These are phyloP conservation scores for Chondrostereum purpureum DNA, from an alignment of 1,284 basidiomycete genomes.

Conservation along the genomic window DNA sequence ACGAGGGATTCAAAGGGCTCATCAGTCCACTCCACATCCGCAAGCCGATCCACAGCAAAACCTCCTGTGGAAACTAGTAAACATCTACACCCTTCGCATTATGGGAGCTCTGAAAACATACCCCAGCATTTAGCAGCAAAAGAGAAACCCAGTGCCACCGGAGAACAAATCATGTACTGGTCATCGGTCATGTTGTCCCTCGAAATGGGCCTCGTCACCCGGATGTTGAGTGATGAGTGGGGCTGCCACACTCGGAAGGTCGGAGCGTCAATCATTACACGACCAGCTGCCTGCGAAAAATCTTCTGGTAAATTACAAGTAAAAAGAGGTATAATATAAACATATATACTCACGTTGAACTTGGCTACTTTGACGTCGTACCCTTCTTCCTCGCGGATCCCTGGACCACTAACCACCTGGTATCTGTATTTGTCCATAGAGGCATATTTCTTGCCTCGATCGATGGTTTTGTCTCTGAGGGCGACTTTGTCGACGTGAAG, in stretches of 20 bases:
- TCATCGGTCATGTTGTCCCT: constrained; percentile 18
- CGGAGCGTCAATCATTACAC: constrained; percentile 24
- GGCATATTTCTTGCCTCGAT: constrained; percentile 16
- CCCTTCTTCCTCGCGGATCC: constrained; percentile 1
- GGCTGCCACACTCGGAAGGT: constrained; percentile 20
- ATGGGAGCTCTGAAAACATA: constrained; percentile 14
- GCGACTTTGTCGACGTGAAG: constrained; percentile 14
- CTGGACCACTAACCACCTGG: constrained; percentile 17
- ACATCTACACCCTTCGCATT: background rate
- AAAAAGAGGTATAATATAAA: background rate
- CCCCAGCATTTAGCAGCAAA: constrained; percentile 25
- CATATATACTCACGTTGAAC: constrained; percentile 10
- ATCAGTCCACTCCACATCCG: constrained; percentile 23
- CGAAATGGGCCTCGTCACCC: constrained; percentile 15
- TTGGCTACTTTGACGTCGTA: constrained; percentile 4
- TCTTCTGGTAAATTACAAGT: background rate
- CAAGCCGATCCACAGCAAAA: constrained; percentile 22
- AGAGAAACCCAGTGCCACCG: constrained; percentile 23
- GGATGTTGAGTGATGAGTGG: constrained; percentile 15
- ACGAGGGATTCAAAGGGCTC: constrained; percentile 23
- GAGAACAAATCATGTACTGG: constrained; percentile 22
- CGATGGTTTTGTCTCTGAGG: constrained; percentile 11
- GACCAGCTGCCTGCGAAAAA: constrained; percentile 17
- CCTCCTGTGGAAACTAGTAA: constrained; percentile 15
- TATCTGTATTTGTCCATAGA: constrained; percentile 13